These are phyloP conservation scores for Basidiobolus meristosporus DNA, from an alignment of 371 early-diverging fungal genomes.

Conservation along the genomic window DNA sequence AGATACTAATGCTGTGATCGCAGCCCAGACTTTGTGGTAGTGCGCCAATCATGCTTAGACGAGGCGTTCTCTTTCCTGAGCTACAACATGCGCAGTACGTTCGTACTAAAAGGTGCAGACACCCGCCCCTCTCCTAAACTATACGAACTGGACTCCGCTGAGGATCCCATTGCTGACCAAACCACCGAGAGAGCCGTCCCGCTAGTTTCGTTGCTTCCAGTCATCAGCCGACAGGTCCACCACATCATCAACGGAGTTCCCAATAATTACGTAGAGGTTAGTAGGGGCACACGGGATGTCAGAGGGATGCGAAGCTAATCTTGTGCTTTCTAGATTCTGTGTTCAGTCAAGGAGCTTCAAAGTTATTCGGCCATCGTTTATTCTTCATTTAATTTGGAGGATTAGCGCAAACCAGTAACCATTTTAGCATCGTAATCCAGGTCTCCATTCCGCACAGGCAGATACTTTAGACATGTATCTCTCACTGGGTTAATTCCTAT, in stretches of 20 bases:
- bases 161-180: too few relatives aligned
- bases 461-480: too few relatives aligned
- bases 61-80: conserved; percentile 33
- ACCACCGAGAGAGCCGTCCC: conserved; percentile 17
- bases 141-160: background rate
- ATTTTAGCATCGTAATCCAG: too few relatives aligned
- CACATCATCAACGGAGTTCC: conserved; percentile 59
- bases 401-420: too few relatives aligned
- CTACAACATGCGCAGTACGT: conserved; percentile 6
- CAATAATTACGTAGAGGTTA: conserved; percentile 59
- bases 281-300: background rate
- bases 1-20: background rate
- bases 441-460: too few relatives aligned
- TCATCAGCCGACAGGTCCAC: conserved; percentile 56
- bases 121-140: background rate
- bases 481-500: too few relatives aligned
- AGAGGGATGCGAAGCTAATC: too few relatives aligned
- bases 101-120: background rate
- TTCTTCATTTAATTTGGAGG: background rate
- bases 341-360: background rate
- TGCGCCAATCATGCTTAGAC: conserved; percentile 25
- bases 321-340: background rate
- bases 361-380: background rate
- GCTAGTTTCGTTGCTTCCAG: conserved; percentile 55
- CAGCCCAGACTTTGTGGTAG: conserved; percentile 36